phyloP scores from a whole-genome alignment of 225 moss, liverwort and hornwort species.

The Physcomitrium patens region DNA sequence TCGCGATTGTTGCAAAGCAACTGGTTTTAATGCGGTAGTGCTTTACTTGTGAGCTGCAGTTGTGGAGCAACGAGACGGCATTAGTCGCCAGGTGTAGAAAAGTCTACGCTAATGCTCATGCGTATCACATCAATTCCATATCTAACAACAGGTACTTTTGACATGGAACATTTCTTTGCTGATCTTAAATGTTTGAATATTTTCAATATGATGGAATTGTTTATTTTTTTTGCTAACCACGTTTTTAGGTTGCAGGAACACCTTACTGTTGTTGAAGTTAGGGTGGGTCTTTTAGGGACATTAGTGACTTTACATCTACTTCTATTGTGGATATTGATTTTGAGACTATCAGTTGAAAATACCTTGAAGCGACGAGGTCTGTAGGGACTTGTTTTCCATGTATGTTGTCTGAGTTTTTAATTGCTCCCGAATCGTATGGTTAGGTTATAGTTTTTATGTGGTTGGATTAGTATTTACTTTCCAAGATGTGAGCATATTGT shows the following conservation, averaged over 20 bases:
- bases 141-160: constrained; percentile 85
- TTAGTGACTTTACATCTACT: constrained; percentile 5
- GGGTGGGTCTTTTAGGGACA: constrained; percentile 14
- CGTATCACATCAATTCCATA: constrained; percentile 99
- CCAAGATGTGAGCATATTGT: background rate
- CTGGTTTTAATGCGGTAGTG: constrained; percentile 11
- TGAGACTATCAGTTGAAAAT: background rate
- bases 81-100: constrained; percentile 96
- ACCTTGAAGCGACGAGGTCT: background rate
- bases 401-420: constrained; percentile 1
- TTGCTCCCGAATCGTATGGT: background rate
- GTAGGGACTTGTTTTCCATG: background rate
- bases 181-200: no score
- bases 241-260: background rate
- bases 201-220: background rate
- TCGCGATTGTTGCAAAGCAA: background rate
- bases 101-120: constrained; percentile 97
- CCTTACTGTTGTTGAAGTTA: background rate
- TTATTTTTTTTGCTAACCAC: background rate
- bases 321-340: background rate
- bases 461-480: constrained; percentile 7
- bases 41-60: constrained; percentile 50
- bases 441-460: constrained; percentile 4
- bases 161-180: background rate
- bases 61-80: constrained; percentile 95